Percentiles rank a stretch among this genome's conserved stretches.
Evolutionary conservation across 495 filamentous ascomycete genomes (phyloP).

Genomic region (Cercophora sp.): DNA sequence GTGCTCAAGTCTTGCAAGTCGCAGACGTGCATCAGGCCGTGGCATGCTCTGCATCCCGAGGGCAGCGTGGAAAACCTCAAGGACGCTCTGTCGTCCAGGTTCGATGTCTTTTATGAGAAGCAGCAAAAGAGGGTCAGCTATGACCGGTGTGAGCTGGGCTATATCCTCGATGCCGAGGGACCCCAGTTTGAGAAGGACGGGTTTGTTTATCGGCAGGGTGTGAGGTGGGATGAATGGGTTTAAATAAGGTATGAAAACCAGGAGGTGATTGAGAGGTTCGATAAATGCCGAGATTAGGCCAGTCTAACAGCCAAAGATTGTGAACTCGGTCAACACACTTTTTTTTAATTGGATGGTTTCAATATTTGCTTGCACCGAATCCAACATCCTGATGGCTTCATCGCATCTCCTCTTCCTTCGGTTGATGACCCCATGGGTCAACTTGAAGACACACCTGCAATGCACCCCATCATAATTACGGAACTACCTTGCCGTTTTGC

Average conservation of each 20-base stretch:
- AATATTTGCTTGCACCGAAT: no score
- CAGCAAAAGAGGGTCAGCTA: constrained; percentile 49
- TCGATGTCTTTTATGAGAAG: constrained; percentile 54
- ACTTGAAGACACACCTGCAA: no score
- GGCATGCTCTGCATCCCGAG: constrained; percentile 54
- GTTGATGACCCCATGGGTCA: no score
- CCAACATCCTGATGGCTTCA: no score
- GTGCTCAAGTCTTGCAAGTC: constrained; percentile 63
- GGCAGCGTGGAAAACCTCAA: constrained; percentile 39
- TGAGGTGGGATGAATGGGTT: constrained; percentile 30
- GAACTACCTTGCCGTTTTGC: no score
- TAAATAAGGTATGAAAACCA: constrained; percentile 10
- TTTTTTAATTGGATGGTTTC: no score
- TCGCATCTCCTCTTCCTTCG: no score
- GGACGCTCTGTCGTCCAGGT: constrained; percentile 46
- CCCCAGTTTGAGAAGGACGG: constrained; percentile 45
- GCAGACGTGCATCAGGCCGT: constrained; percentile 53
- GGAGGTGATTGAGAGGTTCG: no score
- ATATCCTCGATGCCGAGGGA: constrained; percentile 58
- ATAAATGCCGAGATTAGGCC: no score
- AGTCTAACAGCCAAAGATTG: no score
- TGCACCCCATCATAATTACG: no score
- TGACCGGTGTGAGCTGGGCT: constrained; percentile 56
- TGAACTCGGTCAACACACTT: no score
- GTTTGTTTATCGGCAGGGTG: constrained; percentile 24